Conservation (phyloP, 345 rosid species). For the Syzygium aromaticum region DNA sequence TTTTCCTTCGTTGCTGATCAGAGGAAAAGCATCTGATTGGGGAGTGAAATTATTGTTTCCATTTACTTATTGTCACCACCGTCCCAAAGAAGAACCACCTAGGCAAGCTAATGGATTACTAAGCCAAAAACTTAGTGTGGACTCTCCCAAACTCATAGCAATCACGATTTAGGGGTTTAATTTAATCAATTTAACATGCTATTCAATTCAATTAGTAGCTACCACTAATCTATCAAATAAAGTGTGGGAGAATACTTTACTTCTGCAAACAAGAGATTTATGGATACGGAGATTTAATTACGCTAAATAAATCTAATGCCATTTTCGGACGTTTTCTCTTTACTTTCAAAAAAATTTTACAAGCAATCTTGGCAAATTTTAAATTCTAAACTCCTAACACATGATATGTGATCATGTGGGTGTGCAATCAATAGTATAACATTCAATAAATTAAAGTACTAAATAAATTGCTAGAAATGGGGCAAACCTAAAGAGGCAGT, state of each 20-base stretch:
- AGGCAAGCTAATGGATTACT: neutral
- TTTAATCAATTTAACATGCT: neutral
- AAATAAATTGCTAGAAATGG: neutral
- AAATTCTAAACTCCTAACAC: neutral
- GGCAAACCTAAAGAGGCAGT: neutral
- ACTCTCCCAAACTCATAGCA: neutral
- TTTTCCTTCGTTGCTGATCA: neutral
- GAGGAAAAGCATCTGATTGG: neutral
- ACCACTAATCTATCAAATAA: no score
- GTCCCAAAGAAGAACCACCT: neutral
- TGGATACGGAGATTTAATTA: neutral
- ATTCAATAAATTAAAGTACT: neutral
- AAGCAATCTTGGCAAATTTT: neutral
- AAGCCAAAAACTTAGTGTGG: rapidly evolving
- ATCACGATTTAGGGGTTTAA: neutral
- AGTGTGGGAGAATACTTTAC: no score
- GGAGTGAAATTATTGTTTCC: neutral
- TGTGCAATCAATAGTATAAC: neutral
- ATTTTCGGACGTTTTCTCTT: neutral
- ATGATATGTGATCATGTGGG: neutral
- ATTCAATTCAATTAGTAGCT: neutral
- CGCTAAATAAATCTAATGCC: neutral
- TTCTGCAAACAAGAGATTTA: neutral
- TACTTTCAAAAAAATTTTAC: neutral
- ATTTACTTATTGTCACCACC: neutral